phyloP scores from a whole-genome alignment of 2,329 filamentous ascomycete genomes.

The Macrophomina phaseolina region DNA sequence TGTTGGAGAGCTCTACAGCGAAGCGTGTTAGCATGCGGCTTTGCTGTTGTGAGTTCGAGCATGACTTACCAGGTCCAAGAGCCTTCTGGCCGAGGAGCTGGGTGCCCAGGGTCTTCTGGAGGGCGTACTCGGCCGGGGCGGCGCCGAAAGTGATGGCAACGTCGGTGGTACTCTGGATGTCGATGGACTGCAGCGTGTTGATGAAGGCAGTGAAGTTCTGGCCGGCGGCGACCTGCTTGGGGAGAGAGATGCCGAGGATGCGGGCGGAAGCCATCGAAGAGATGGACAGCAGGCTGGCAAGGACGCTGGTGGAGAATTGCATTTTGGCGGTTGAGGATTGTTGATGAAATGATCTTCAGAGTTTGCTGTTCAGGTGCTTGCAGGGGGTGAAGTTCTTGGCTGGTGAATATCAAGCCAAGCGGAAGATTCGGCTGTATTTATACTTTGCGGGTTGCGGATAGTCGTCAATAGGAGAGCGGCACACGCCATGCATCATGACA shows the following conservation, averaged over 20 bases:
- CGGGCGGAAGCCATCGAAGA: constrained; percentile 41
- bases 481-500: background rate
- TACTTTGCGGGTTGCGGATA: background rate
- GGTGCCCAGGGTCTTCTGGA: constrained; percentile 38
- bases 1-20: constrained; percentile 30
- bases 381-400: too few species aligned
- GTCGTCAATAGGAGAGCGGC: background rate
- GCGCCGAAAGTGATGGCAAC: constrained; percentile 54
- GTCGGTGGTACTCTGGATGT: constrained; percentile 53
- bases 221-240: constrained; percentile 48
- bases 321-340: constrained; percentile 26
- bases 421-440: background rate
- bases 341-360: background rate
- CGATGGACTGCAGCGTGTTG: constrained; percentile 43
- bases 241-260: constrained; percentile 54
- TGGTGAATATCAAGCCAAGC: background rate
- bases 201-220: constrained; percentile 47
- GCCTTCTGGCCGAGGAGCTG: background rate
- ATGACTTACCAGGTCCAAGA: constrained; percentile 1
- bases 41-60: background rate
- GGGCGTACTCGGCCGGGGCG: constrained; percentile 33
- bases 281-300: constrained; percentile 31
- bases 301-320: constrained; percentile 31
- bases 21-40: background rate
- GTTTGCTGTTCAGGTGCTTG: background rate